phyloP scores from a whole-genome alignment of 139 green algal genomes.

The Spirogloea muscicola region DNA sequence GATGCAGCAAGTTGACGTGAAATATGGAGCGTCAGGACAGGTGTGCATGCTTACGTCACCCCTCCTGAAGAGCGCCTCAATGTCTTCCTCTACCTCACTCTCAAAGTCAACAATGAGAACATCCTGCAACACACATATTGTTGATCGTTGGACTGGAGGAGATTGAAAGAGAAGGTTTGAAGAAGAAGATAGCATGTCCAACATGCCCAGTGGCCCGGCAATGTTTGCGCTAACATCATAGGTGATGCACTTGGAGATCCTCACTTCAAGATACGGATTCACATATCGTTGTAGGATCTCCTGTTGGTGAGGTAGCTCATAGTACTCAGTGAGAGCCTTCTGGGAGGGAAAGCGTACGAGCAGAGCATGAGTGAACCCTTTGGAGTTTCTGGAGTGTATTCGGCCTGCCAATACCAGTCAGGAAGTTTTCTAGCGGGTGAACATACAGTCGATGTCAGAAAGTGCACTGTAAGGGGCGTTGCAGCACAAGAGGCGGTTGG shows the following conservation, averaged over 20 bases:
- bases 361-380: constrained; percentile 42
- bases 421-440: no score
- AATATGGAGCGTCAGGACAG: neutral
- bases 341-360: constrained; percentile 28
- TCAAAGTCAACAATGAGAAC: constrained; percentile 28
- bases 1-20: neutral
- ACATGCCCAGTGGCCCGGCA: neutral
- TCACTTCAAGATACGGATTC: constrained; percentile 25
- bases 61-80: constrained; percentile 32
- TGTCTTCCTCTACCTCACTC: constrained; percentile 39
- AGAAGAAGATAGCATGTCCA: neutral
- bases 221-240: neutral
- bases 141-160: neutral
- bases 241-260: neutral
- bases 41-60: constrained; percentile 17
- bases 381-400: constrained; percentile 32
- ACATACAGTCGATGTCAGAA: no score
- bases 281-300: constrained; percentile 23
- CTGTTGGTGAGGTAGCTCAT: constrained; percentile 1
- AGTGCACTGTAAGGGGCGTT: no score
- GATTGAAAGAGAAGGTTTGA: neutral
- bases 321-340: constrained; percentile 10
- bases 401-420: no score
- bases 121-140: constrained; percentile 29
- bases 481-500: no score